Evolutionary conservation across 495 filamentous ascomycete species (phyloP).

Genomic region (Aspergillus saccharolyticus): DNA sequence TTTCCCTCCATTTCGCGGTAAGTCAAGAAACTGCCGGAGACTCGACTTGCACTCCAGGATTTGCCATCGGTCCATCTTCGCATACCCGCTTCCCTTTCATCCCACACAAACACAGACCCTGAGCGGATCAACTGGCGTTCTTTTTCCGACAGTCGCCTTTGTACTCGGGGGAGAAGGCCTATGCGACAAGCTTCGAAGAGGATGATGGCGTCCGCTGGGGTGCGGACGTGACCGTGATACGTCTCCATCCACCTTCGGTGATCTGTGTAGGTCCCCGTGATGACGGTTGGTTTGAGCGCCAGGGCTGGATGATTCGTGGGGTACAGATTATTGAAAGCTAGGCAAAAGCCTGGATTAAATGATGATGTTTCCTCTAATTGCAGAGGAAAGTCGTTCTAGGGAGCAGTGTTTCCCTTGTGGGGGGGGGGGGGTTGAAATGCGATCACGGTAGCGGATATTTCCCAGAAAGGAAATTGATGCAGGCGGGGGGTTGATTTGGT

Average conservation of each 20-base stretch:
- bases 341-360: background rate
- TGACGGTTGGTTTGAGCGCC: slow-evolving; percentile 27
- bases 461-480: slow-evolving; percentile 9
- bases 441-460: slow-evolving; percentile 8
- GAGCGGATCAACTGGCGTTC: slow-evolving; percentile 91
- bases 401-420: background rate
- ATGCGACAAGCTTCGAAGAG: slow-evolving; percentile 94
- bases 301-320: slow-evolving; percentile 16
- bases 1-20: slow-evolving; percentile 99
- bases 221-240: slow-evolving; percentile 87
- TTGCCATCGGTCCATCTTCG: slow-evolving; percentile 97
- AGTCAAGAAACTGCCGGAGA: slow-evolving; percentile 95
- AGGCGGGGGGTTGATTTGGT: background rate
- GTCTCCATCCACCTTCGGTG: slow-evolving; percentile 72
- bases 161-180: slow-evolving; percentile 84
- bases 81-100: slow-evolving; percentile 98
- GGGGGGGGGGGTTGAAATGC: background rate
- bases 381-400: background rate
- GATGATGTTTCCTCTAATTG: background rate
- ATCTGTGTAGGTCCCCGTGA: slow-evolving; percentile 25
- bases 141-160: slow-evolving; percentile 91
- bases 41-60: slow-evolving; percentile 96
- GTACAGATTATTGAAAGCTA: slow-evolving; percentile 12
- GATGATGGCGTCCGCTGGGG: slow-evolving; percentile 91
- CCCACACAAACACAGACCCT: slow-evolving; percentile 98